phyloP scores from a whole-genome alignment of 768 basidiomycete species.

The Fomitopsis pulvina region DNA sequence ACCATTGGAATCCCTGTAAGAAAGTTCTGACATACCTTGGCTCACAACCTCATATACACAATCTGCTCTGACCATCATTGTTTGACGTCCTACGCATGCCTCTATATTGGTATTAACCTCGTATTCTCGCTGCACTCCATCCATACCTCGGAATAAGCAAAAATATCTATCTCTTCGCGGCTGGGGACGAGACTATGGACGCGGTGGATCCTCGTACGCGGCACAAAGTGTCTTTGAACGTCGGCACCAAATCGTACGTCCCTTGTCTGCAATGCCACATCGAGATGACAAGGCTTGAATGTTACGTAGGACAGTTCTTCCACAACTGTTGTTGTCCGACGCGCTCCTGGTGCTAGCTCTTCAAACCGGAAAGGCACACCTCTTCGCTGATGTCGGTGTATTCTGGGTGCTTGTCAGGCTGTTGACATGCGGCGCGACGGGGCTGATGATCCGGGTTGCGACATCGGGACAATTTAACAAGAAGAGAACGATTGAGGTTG shows the following conservation, averaged over 20 bases:
- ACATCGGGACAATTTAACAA: constrained; percentile 47
- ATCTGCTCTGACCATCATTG: too few relatives aligned
- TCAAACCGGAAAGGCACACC: constrained; percentile 59
- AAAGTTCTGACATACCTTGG: too few relatives aligned
- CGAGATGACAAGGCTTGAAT: constrained; percentile 14
- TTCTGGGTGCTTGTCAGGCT: constrained; percentile 76
- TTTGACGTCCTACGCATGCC: too few relatives aligned
- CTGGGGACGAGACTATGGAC: too few relatives aligned
- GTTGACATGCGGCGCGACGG: constrained; percentile 65
- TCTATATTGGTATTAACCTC: too few relatives aligned
- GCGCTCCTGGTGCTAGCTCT: constrained; percentile 56
- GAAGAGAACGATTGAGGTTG: constrained; percentile 56
- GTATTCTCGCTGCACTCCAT: too few relatives aligned
- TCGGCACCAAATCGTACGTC: constrained; percentile 14
- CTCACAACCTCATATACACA: too few relatives aligned
- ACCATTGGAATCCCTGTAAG: too few relatives aligned
- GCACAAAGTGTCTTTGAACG: constrained; percentile 27
- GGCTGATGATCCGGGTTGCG: constrained; percentile 54
- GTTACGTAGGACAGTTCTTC: constrained; percentile 35
- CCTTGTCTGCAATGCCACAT: background rate
- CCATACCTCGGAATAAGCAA: too few relatives aligned
- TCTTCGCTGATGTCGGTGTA: constrained; percentile 62
- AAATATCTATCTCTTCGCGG: too few relatives aligned
- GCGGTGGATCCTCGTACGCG: constrained; percentile 28
- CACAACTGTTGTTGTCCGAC: constrained; percentile 55